Conservation (phyloP, 2,329 filamentous ascomycete species). For the Plectosphaerella cucumerina region DNA sequence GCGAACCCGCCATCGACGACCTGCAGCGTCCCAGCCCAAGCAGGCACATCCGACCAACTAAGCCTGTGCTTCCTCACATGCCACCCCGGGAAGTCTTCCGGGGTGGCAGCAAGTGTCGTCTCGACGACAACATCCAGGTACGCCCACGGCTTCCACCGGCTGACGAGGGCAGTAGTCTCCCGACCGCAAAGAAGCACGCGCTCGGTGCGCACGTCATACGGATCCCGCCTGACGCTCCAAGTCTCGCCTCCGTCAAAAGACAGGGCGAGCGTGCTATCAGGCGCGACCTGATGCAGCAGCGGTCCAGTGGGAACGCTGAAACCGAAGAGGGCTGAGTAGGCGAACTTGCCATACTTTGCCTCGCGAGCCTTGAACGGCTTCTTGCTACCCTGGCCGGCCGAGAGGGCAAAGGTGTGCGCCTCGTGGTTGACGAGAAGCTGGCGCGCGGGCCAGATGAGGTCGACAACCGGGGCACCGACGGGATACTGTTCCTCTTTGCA, state of each 20-base stretch:
- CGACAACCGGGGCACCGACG: background rate
- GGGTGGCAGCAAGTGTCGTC: conserved; percentile 6
- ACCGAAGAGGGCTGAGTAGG: conserved; percentile 32
- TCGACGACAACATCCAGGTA: conserved; percentile 7
- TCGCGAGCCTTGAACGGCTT: conserved; percentile 26
- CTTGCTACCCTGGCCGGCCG: conserved; percentile 26
- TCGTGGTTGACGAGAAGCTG: conserved; percentile 34
- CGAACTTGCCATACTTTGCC: conserved; percentile 34
- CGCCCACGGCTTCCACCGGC: conserved; percentile 11
- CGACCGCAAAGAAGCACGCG: background rate
- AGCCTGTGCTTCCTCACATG: conserved; percentile 11
- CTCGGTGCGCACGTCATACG: conserved; percentile 6
- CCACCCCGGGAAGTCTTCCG: conserved; percentile 7
- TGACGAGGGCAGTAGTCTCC: conserved; percentile 2
- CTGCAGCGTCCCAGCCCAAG: conserved; percentile 6
- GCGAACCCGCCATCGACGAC: conserved; percentile 13
- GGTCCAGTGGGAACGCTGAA: conserved; percentile 27
- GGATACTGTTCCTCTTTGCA: conserved; percentile 30
- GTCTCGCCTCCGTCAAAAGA: conserved; percentile 12
- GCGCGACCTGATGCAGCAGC: conserved; percentile 19
- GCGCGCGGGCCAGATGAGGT: conserved; percentile 19
- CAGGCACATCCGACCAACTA: background rate
- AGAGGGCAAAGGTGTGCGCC: conserved; percentile 32
- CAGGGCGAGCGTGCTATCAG: conserved; percentile 11
- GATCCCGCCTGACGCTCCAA: conserved; percentile 8